phyloP scores from a whole-genome alignment of 768 basidiomycete genomes.

The Pleurotus djamor region DNA sequence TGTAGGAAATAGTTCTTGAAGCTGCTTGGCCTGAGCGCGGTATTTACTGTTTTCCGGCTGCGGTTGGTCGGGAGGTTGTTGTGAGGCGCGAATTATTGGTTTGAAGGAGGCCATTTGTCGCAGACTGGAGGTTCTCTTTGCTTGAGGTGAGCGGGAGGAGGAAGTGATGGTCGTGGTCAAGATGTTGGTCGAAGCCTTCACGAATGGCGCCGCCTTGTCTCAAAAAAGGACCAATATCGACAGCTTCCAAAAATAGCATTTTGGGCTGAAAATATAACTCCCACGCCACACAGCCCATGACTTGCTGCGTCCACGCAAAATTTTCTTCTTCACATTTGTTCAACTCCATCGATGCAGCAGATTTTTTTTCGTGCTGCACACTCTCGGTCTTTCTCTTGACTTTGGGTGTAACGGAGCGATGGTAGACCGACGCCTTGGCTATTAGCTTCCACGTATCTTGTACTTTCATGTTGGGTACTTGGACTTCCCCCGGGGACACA shows the following conservation, averaged over 20 bases:
- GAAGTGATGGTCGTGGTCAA: neutral
- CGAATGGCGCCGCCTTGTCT: too few species aligned
- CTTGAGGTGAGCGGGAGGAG: neutral
- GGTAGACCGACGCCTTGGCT: neutral
- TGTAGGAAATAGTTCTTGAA: slow-evolving; percentile 69
- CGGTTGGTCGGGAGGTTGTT: slow-evolving; percentile 27
- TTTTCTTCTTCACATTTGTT: neutral
- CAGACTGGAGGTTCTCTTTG: neutral
- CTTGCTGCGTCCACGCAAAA: too few species aligned
- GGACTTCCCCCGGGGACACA: neutral
- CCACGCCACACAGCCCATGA: too few species aligned
- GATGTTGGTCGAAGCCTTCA: neutral
- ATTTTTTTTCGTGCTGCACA: neutral
- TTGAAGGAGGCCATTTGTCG: slow-evolving; percentile 49
- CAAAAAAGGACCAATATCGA: too few species aligned
- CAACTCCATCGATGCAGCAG: neutral
- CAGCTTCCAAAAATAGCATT: too few species aligned
- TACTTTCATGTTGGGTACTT: neutral
- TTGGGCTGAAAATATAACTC: too few species aligned
- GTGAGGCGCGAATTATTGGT: slow-evolving; percentile 40
- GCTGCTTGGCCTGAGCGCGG: slow-evolving; percentile 51
- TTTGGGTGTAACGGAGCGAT: neutral
- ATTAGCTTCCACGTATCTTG: neutral
- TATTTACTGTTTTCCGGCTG: slow-evolving; percentile 40
- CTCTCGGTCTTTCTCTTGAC: neutral